A percentile compares a stretch with the other conserved stretches of the same genome.
Conservation (phyloP, 164 flowering plant genomes). For the Akebia trifoliata region DNA sequence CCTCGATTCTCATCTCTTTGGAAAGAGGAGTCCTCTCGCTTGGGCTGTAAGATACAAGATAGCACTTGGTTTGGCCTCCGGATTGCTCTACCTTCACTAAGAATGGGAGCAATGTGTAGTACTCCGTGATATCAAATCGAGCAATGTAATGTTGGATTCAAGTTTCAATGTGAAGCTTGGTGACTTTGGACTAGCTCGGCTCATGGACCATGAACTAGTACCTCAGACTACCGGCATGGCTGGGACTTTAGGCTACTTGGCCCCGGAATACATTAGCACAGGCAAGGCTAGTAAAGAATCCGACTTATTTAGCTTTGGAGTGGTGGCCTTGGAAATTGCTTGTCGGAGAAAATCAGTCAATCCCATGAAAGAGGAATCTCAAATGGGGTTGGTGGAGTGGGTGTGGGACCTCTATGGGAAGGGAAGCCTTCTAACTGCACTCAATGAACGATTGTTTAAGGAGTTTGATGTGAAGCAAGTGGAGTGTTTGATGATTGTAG, state of each 20-base stretch:
- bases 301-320: constrained; percentile 51
- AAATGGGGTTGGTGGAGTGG: constrained; percentile 29
- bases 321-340: constrained; percentile 47
- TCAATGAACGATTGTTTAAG: constrained; percentile 9
- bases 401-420: constrained; percentile 38
- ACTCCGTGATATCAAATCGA: constrained; percentile 20
- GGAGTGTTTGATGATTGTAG: constrained; percentile 32
- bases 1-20: constrained; percentile 27
- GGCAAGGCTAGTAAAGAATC: constrained; percentile 51
- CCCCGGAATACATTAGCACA: constrained; percentile 35
- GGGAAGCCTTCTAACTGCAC: constrained; percentile 24
- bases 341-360: constrained; percentile 36
- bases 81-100: constrained; percentile 35
- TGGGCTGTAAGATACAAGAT: constrained; percentile 35
- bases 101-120: constrained; percentile 38
- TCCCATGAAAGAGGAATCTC: constrained; percentile 9
- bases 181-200: constrained; percentile 16
- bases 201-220: constrained; percentile 23
- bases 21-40: constrained; percentile 3
- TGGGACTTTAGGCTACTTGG: constrained; percentile 43
- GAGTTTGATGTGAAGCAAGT: constrained; percentile 21
- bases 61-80: constrained; percentile 17
- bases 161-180: constrained; percentile 16
- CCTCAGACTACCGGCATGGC: constrained; percentile 14
- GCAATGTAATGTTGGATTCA: constrained; percentile 20